These are phyloP conservation scores for Bacterosira constricta DNA, from an alignment of 108 stramenopile species.

Conservation along the genomic window DNA sequence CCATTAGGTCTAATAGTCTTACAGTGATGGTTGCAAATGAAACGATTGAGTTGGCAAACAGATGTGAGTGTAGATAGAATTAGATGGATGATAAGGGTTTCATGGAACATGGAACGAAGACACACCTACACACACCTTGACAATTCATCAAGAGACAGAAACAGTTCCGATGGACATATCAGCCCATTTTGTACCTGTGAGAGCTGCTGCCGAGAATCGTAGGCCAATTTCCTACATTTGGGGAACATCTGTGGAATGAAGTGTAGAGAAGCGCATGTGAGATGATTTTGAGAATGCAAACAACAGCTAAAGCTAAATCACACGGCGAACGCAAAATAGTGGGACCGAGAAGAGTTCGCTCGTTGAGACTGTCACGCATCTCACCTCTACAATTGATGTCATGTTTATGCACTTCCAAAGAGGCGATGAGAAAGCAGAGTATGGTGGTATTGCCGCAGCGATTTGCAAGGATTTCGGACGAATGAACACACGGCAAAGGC, in stretches of 20 bases:
- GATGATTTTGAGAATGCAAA: neutral
- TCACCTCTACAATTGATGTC: slow-evolving; percentile 55
- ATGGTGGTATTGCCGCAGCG: too few species aligned
- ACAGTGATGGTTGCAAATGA: too few species aligned
- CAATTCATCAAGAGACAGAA: slow-evolving; percentile 79
- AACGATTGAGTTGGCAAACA: neutral
- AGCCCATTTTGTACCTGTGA: slow-evolving; percentile 82
- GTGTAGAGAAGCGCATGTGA: neutral
- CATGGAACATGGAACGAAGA: neutral
- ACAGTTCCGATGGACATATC: slow-evolving; percentile 71
- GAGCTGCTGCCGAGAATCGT: slow-evolving; percentile 86
- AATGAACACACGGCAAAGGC: too few species aligned
- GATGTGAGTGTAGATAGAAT: neutral
- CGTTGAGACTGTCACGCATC: neutral
- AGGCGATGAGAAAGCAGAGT: too few species aligned
- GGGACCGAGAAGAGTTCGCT: neutral
- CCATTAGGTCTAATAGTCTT: slow-evolving; percentile 76
- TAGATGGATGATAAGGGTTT: neutral
- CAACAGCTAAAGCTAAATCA: neutral
- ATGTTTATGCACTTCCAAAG: too few species aligned
- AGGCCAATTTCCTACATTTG: slow-evolving; percentile 83
- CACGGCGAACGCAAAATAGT: neutral
- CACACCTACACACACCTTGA: slow-evolving; percentile 17
- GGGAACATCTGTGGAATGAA: slow-evolving; percentile 65
- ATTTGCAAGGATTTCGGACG: too few species aligned